Evolutionary conservation across 2,329 filamentous ascomycete genomes (phyloP).

Genomic region (Neofusicoccum cordaticola): DNA sequence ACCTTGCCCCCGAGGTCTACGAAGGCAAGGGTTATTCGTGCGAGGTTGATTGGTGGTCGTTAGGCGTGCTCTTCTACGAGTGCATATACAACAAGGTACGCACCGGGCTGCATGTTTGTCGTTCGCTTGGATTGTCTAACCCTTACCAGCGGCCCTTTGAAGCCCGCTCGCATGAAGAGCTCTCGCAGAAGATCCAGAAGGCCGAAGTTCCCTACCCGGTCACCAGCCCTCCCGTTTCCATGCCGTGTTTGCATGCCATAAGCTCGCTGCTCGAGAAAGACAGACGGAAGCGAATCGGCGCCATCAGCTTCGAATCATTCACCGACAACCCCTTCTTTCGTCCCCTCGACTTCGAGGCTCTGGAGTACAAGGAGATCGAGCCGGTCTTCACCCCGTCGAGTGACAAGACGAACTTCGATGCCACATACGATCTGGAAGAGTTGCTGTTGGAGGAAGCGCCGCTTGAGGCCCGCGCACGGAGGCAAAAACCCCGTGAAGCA

Average conservation of each 20-base stretch:
- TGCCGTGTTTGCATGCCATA: slow-evolving; percentile 86
- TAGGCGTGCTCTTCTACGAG: slow-evolving; percentile 97
- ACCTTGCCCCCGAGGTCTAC: slow-evolving; percentile 94
- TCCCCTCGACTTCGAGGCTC: slow-evolving; percentile 74
- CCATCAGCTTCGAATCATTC: slow-evolving; percentile 77
- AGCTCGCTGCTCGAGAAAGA: slow-evolving; percentile 78
- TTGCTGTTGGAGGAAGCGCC: slow-evolving; percentile 90
- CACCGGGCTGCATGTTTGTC: background rate
- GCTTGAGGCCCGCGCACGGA: slow-evolving; percentile 83
- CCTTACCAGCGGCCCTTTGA: slow-evolving; percentile 78
- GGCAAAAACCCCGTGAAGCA: slow-evolving; percentile 89
- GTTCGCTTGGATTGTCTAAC: background rate
- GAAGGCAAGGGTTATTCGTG: slow-evolving; percentile 82
- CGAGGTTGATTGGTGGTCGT: slow-evolving; percentile 97
- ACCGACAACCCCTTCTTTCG: slow-evolving; percentile 87
- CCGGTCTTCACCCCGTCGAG: slow-evolving; percentile 91
- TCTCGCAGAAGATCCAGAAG: slow-evolving; percentile 77
- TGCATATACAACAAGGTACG: slow-evolving; percentile 96
- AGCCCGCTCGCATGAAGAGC: slow-evolving; percentile 75
- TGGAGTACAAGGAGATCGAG: slow-evolving; percentile 84
- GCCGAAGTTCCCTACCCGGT: slow-evolving; percentile 85
- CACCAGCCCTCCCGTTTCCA: slow-evolving; percentile 84
- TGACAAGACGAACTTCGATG: slow-evolving; percentile 98
- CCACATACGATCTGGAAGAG: slow-evolving; percentile 95
- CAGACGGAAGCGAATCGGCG: slow-evolving; percentile 77